Evolutionary conservation across 202 grass and related monocot genomes (phyloP), one percentile per base, ranked within the genome.

Genomic region (Sporobolus alterniflorus): DNA sequence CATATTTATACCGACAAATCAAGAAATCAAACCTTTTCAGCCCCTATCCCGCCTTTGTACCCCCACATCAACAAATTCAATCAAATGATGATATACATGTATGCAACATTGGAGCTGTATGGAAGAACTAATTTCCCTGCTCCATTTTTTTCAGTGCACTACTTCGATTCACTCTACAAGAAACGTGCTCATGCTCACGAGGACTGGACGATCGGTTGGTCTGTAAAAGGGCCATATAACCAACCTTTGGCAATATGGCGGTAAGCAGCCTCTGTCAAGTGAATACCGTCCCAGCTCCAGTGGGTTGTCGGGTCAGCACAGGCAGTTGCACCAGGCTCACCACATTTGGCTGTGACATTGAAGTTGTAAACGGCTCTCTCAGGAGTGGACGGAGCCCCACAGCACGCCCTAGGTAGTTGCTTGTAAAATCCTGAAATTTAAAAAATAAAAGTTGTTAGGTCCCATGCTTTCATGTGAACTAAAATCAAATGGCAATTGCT

Each of bases 271-370:
- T 99, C 96, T 8, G 91, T 96, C 74, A 99, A 83, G 81, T 99
- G 97, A 84, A 99, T 92, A 33, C 97, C 97, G 7, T 94, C 97
- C 97, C 97, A 99, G 74, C 88, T 94, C 91, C 94, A 94, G 16
- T 96, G 91, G 18, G 89, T 92, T 14, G 93, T 40, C 0, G 93
- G 93, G 76, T 99, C 88, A 11, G 66, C 47, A 44, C 96, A 99
- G 6, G 89, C 85, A 6, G 85, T 94, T 12, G 96, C 93, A 22
- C 83, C 93, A 57, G 82, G 78, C 70, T 92, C 88, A 4, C 91
- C 96, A 51, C 97, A 99, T 78, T 94, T 92, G 28, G 89, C 88
- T 15, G 86, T 93, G 29, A 88, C 80, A 48, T 99, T 99, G 85
- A 96, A 99, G 91, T 99, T 99, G 71, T 99, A 96, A 39, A 67